phyloP scores from a whole-genome alignment of 768 basidiomycete species.

The Tulasnella sp. region DNA sequence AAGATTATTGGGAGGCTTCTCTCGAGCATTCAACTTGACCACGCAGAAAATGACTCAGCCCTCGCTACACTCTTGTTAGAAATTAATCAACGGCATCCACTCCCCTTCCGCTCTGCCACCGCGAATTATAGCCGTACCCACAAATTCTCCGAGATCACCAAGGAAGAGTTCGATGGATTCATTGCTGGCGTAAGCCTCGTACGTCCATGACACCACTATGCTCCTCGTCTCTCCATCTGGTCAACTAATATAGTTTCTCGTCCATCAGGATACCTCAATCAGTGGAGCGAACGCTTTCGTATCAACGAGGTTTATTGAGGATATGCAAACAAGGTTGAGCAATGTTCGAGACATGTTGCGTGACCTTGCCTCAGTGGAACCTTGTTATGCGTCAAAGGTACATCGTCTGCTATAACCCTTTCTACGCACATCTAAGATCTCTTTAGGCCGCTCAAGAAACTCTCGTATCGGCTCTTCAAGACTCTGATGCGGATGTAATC shows the following conservation, averaged over 20 bases:
- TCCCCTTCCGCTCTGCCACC: slow-evolving; percentile 35
- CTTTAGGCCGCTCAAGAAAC: neutral
- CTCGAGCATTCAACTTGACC: neutral
- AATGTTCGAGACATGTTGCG: neutral
- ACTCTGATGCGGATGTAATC: neutral
- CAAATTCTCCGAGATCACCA: slow-evolving; percentile 11
- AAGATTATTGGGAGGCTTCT: neutral
- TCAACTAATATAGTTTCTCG: neutral
- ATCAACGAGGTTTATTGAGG: neutral
- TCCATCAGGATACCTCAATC: neutral
- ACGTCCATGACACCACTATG: neutral
- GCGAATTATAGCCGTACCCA: slow-evolving; percentile 31
- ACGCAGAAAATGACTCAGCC: neutral
- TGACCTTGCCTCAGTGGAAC: neutral
- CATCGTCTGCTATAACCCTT: neutral
- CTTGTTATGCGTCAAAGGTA: neutral
- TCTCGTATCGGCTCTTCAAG: neutral
- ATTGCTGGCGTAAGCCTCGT: neutral
- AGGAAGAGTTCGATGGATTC: slow-evolving; percentile 1
- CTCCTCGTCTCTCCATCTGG: neutral
- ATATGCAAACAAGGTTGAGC: slow-evolving; percentile 1
- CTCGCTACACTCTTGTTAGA: slow-evolving; percentile 34
- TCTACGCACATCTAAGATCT: too few relatives aligned
- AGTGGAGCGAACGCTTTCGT: neutral
- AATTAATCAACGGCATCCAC: slow-evolving; percentile 56